Evolutionary conservation across 208 protist species (phyloP), one percentile per base, ranked within the genome.

Genomic region (Acanthamoeba sp.): DNA sequence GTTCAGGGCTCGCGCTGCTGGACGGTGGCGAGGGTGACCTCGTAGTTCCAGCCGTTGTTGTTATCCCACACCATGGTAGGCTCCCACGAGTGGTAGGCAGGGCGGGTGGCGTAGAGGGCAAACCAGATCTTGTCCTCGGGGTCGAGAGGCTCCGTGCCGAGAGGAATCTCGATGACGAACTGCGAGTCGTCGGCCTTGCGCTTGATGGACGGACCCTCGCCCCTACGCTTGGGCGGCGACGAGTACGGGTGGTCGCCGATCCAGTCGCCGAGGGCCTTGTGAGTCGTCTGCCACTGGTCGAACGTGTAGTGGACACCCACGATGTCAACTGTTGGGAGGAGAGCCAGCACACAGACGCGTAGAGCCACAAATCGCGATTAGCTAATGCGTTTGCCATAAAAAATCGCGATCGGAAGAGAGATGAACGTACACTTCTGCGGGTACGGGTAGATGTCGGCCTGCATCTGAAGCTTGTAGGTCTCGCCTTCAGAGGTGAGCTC

Each of bases 41-140:
- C 80, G 52, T 89, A 89, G 80, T 89, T 89, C 80, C 80, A 89
- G 80, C 52, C 52, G 80, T 89, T 89, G 52, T 89, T 89, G 80
- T 89, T 89, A 45, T 89, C 80, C 80, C 80, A 89, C 16, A 36
- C 29, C 52, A 89, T 89, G 32, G 45, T 55, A 12, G 80, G 50
- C 52, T 89, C 80, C 80, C 80, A 78, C 10, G 69, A 89, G 80
- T 22, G 22, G 80, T 59, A 42, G 48, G 80, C 52, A 1, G 80
- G 80, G 18, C 80, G 80, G 14, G 80, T 64, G 52, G 80, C 80
- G 52, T 89, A 89, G 80, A 89, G 52, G 42, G 80, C 80, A 27
- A 89, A 89, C 80, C 80, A 89, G 14, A 89, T 36, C 80, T 89
- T 89, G 80, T 64, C 80, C 80, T 89, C 52, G 52, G 80, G 80